Percentiles rank a stretch among this genome's conserved stretches.
Conservation (phyloP, 2,329 filamentous ascomycete species). For the Pseudogymnoascus sp. region DNA sequence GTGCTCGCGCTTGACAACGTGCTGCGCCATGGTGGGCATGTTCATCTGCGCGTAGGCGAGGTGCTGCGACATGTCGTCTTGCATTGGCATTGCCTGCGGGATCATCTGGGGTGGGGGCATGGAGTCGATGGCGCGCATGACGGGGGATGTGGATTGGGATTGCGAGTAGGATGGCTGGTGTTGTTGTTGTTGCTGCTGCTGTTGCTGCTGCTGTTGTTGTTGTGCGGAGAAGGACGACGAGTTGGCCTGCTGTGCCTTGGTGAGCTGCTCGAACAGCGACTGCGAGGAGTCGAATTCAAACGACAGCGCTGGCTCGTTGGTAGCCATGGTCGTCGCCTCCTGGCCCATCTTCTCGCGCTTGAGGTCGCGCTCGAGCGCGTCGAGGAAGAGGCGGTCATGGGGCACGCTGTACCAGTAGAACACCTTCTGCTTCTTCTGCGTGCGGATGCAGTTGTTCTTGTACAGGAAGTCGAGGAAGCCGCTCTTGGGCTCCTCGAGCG, state of each 20-base stretch:
- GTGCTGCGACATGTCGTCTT: slow-evolving; percentile 57
- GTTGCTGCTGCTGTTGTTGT: slow-evolving; percentile 41
- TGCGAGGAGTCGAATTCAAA: slow-evolving; percentile 99
- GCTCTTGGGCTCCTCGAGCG: slow-evolving; percentile 97
- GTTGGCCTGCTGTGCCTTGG: slow-evolving; percentile 97
- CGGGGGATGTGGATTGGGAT: slow-evolving; percentile 78
- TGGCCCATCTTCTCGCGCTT: slow-evolving; percentile 99
- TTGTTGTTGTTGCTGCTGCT: slow-evolving; percentile 32
- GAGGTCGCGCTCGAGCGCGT: slow-evolving; percentile 91
- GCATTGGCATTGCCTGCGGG: slow-evolving; percentile 45
- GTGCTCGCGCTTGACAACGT: slow-evolving; percentile 79
- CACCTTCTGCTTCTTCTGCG: slow-evolving; percentile 99
- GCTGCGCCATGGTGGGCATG: slow-evolving; percentile 64
- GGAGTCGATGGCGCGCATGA: slow-evolving; percentile 82
- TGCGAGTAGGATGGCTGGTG: slow-evolving; percentile 44
- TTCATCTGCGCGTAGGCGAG: slow-evolving; percentile 61
- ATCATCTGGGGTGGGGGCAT: slow-evolving; percentile 92
- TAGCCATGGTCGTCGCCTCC: slow-evolving; percentile 91
- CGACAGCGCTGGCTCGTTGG: slow-evolving; percentile 92
- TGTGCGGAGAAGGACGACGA: slow-evolving; percentile 86
- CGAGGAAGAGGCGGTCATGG: slow-evolving; percentile 93
- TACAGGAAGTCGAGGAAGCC: slow-evolving; percentile 97
- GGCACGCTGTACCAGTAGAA: slow-evolving; percentile 99
- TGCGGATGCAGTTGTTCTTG: slow-evolving; percentile 99
- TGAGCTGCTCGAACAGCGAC: slow-evolving; percentile 98